Evolutionary conservation across 306 rosid species (phyloP).

Genomic region (Ochetophila trinervis): DNA sequence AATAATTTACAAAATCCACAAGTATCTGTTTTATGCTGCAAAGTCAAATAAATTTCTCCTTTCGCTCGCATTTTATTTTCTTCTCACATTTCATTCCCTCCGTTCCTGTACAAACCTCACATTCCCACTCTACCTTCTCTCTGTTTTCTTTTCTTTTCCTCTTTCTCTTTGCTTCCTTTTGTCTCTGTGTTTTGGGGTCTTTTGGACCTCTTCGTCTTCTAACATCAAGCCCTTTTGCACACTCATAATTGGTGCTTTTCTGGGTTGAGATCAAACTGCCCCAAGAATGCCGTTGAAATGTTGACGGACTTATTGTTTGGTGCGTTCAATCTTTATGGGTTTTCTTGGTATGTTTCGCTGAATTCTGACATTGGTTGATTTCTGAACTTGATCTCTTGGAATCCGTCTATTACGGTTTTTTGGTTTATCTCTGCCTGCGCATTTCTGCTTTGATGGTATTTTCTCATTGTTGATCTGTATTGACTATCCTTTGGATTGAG

Average conservation of each 20-base stretch:
- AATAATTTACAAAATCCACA: too few species aligned
- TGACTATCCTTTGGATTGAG: too few species aligned
- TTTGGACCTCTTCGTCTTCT: not conserved
- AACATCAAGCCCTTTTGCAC: not conserved
- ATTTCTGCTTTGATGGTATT: slow-evolving; percentile 4
- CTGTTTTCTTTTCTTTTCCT: not conserved
- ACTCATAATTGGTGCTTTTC: not conserved
- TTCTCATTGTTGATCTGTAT: slow-evolving; percentile 17
- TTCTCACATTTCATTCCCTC: not conserved
- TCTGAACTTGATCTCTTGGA: slow-evolving; percentile 27
- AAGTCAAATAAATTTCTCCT: slow-evolving; percentile 3
- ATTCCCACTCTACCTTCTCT: not conserved
- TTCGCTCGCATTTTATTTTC: not conserved
- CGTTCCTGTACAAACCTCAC: not conserved
- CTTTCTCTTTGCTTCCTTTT: not conserved
- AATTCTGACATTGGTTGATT: slow-evolving; percentile 41
- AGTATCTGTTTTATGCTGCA: not conserved
- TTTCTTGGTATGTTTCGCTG: slow-evolving; percentile 29
- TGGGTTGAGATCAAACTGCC: slow-evolving; percentile 20
- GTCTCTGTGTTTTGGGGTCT: not conserved
- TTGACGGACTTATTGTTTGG: slow-evolving; percentile 26
- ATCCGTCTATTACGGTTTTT: slow-evolving; percentile 7
- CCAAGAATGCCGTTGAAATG: slow-evolving; percentile 33
- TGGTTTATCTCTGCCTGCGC: slow-evolving; percentile 2
- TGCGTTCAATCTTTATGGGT: slow-evolving; percentile 16